These are phyloP conservation scores for Aspergillus calidoustus DNA, from an alignment of 2,329 filamentous ascomycete species.

Conservation along the genomic window DNA sequence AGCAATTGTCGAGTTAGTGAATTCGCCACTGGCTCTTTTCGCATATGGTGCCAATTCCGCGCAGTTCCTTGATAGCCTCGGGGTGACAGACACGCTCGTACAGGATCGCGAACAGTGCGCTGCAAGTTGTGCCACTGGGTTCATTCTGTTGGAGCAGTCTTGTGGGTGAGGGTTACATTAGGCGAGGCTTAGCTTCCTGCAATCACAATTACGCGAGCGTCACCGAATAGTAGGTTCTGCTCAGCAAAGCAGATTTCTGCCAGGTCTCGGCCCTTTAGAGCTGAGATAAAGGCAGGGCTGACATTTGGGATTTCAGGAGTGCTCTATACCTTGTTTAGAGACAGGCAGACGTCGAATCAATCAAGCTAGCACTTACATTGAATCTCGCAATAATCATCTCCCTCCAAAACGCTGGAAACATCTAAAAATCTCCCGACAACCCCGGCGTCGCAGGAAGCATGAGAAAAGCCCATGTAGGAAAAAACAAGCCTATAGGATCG, in stretches of 20 bases:
- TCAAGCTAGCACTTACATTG: too few species aligned
- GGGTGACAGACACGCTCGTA: constrained; percentile 41
- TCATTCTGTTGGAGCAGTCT: not conserved
- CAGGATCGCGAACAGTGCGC: constrained; percentile 46
- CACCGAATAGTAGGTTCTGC: constrained; percentile 30
- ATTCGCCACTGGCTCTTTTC: not conserved
- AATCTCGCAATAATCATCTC: not conserved
- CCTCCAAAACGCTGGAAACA: constrained; percentile 6
- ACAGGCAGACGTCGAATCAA: too few species aligned
- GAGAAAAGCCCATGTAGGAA: constrained; percentile 15
- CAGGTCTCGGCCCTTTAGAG: constrained; percentile 22
- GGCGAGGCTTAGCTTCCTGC: constrained; percentile 24
- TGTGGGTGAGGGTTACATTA: not conserved
- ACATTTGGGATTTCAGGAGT: constrained; percentile 27
- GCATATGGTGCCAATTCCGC: constrained; percentile 33
- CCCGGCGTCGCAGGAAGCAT: not conserved
- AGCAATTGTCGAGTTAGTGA: not conserved
- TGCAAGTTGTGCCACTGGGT: constrained; percentile 47
- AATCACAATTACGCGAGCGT: constrained; percentile 32
- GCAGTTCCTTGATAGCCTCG: constrained; percentile 33
- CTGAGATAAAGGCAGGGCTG: constrained; percentile 29
- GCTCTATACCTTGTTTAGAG: too few species aligned
- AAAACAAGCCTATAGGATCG: constrained; percentile 17
- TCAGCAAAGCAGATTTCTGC: constrained; percentile 19
- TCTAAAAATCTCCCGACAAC: not conserved